These are phyloP conservation scores for Cercospora sp. DNA, from an alignment of 2,329 filamentous ascomycete genomes.

Conservation along the genomic window DNA sequence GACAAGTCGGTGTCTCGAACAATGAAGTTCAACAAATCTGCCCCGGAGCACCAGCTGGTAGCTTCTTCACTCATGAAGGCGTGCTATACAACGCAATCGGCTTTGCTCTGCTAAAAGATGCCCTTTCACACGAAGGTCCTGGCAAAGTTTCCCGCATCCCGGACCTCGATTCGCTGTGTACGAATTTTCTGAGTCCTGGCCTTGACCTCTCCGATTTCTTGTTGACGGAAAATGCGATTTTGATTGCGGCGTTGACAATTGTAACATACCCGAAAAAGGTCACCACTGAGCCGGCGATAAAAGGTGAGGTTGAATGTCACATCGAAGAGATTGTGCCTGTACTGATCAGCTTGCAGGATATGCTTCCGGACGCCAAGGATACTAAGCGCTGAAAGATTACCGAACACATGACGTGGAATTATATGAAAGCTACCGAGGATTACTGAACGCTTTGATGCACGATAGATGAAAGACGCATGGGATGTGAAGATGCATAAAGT, in stretches of 20 bases:
- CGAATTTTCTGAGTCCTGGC: constrained; percentile 41
- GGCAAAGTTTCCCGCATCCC: constrained; percentile 43
- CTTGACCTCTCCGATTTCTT: constrained; percentile 50
- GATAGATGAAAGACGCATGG: neutral
- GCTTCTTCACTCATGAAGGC: constrained; percentile 54
- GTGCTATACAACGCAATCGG: constrained; percentile 53
- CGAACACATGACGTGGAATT: neutral
- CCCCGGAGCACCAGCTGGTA: constrained; percentile 43
- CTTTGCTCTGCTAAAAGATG: constrained; percentile 50
- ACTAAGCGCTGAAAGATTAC: neutral
- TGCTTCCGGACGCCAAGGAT: neutral
- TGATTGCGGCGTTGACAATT: constrained; percentile 43
- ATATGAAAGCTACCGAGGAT: neutral
- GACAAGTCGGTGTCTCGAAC: constrained; percentile 53
- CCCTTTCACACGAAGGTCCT: constrained; percentile 51
- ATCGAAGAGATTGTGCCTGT: neutral
- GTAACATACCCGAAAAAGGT: constrained; percentile 41
- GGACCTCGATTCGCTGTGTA: constrained; percentile 46
- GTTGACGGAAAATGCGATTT: constrained; percentile 47
- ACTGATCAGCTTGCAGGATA: neutral
- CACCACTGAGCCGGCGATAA: constrained; percentile 46
- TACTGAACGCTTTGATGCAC: neutral
- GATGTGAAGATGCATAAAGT: neutral
- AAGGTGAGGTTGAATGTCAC: constrained; percentile 25
- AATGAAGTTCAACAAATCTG: constrained; percentile 51